phyloP scores from a whole-genome alignment of 768 basidiomycete genomes.

The Mycena olivaceomarginata region DNA sequence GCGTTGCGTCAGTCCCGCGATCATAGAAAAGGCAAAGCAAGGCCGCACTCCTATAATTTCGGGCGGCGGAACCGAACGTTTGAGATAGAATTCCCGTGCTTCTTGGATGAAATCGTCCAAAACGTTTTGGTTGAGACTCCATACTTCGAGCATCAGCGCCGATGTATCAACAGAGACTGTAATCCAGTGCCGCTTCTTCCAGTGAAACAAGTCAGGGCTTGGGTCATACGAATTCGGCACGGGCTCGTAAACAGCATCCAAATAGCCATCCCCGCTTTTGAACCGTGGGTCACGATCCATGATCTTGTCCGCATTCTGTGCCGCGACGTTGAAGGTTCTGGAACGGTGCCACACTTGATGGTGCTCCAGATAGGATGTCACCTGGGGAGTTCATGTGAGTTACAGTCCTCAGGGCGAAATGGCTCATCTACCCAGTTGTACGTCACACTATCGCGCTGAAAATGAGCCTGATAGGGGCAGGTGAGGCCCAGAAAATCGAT shows the following conservation, averaged over 20 bases:
- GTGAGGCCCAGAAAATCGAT: not conserved
- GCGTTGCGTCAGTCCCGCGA: not conserved
- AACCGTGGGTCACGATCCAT: constrained; percentile 18
- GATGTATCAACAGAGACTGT: constrained; percentile 7
- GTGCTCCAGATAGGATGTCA: constrained; percentile 7
- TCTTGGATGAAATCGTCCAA: constrained; percentile 29
- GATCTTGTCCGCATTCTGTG: constrained; percentile 13
- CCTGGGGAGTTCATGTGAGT: not conserved
- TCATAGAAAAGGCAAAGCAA: not conserved
- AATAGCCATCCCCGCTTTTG: constrained; percentile 25
- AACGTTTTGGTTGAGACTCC: constrained; percentile 13
- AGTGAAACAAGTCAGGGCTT: constrained; percentile 14
- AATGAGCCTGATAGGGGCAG: not conserved
- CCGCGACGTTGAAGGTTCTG: constrained; percentile 4
- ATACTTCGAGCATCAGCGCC: constrained; percentile 16
- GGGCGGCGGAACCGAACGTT: constrained; percentile 11
- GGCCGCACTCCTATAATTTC: not conserved
- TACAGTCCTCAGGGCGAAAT: not conserved
- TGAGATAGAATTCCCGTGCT: constrained; percentile 26
- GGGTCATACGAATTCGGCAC: not conserved
- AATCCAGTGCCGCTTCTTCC: constrained; percentile 25
- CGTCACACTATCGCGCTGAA: not conserved
- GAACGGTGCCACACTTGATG: constrained; percentile 21
- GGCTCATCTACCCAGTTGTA: not conserved
- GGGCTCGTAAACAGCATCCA: constrained; percentile 27